A percentile compares a stretch with the other conserved stretches of the same genome.
These are phyloP conservation scores for Trametes coccinea DNA, from an alignment of 768 basidiomycete genomes.

Conservation along the genomic window DNA sequence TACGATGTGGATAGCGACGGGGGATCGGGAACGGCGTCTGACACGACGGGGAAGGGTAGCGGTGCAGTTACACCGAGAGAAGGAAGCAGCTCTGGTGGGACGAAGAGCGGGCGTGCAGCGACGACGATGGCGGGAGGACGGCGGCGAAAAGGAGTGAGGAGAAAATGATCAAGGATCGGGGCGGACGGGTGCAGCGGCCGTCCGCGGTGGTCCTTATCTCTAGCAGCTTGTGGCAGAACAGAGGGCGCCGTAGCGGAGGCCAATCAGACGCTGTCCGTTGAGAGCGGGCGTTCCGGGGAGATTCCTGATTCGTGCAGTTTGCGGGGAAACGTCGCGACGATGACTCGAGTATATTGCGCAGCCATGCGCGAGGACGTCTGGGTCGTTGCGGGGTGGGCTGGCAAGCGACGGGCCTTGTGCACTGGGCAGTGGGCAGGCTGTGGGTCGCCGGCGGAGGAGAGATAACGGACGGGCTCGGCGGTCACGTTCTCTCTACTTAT, in stretches of 20 bases:
- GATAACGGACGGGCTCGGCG: neutral
- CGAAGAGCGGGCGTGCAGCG: constrained; percentile 36
- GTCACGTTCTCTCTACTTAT: neutral
- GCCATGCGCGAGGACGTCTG: neutral
- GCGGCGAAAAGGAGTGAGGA: constrained; percentile 58
- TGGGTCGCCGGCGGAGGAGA: neutral
- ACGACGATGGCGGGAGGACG: constrained; percentile 61
- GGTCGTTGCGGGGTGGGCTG: neutral
- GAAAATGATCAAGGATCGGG: constrained; percentile 38
- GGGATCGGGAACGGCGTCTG: constrained; percentile 45
- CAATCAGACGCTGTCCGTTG: constrained; percentile 6
- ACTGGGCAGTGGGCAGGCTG: neutral
- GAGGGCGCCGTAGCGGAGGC: constrained; percentile 5
- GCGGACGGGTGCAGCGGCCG: constrained; percentile 2
- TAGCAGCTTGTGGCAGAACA: constrained; percentile 1
- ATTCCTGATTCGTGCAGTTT: constrained; percentile 1
- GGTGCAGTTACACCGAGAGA: constrained; percentile 40
- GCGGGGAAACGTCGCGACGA: constrained; percentile 10
- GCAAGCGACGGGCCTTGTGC: neutral
- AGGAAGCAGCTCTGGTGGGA: constrained; percentile 25
- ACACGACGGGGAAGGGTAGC: constrained; percentile 44
- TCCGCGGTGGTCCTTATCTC: constrained; percentile 8
- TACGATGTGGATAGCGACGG: constrained; percentile 38
- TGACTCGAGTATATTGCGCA: constrained; percentile 3
- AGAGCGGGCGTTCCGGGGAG: constrained; percentile 9